Base-by-base conservation (phyloP, 306 rosid species). In the Cicer pinnatifidum region DNA sequence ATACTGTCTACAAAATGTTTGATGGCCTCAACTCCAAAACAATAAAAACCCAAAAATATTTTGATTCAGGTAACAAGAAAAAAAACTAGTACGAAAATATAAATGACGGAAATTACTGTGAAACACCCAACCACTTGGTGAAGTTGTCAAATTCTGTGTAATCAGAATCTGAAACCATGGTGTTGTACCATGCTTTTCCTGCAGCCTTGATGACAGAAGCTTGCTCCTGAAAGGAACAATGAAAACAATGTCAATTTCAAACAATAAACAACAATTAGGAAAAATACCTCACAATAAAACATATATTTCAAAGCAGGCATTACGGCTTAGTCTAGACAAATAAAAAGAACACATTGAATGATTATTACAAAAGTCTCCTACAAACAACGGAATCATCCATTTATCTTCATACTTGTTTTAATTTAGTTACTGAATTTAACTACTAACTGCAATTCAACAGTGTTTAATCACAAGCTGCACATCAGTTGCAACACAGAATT, bases 81-180 rank as follows among this genome's bases (percentile, higher is more conserved):
- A 63, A 23, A 40, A 8, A 8, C 69, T 63, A 63, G 5, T 0
- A 41, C 35, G 4, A 40, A 40, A 9, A 60, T 60, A 61, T 61
- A 61, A 61, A 61, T 38, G 35, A n/a, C 15, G 67, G 50, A 15
- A 4, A 13, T 64, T 50, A 64, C 69, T 64, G 69, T 16, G 69
- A 64, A 9, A 64, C 69, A n/a, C 90, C 86, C 12, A 92, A 69
- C 96, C 98, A 92, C 86, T 92, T 92, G 8, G 91, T 40, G 71
- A 92, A 92, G 76, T 81, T 82, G 8, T 92, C 98, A 0, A 90
- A 92, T 70, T 92, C 95, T 1, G 95, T 73, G 73, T 92, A 92
- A 64, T 92, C 96, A 5, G 89, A 82, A 57, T 92, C 98, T 0
- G 98, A 90, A 45, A 92, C 88, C 97, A 92, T 92, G 6, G 95